A percentile compares a stretch with the other conserved stretches of the same genome.
Evolutionary conservation across 306 rosid genomes (phyloP).

Genomic region (Lupinus albus): DNA sequence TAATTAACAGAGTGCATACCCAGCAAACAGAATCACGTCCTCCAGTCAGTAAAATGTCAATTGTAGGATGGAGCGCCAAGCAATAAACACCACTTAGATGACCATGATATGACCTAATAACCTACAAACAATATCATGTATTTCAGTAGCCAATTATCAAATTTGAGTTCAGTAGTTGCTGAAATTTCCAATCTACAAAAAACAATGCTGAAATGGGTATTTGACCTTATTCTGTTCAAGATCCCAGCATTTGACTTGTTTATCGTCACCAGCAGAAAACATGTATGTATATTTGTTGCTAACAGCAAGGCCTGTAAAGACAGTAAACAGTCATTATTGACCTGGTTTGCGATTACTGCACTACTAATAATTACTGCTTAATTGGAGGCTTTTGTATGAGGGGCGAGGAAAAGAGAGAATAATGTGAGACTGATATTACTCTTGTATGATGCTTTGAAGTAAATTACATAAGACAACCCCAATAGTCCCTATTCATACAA

Average conservation of each 20-base stretch:
- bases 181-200: constrained; percentile 33
- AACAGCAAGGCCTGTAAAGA: constrained; percentile 81
- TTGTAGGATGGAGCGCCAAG: constrained; percentile 94
- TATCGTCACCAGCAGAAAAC: constrained; percentile 99
- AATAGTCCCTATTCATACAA: too few relatives aligned
- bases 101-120: constrained; percentile 93
- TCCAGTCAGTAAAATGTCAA: constrained; percentile 89
- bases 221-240: constrained; percentile 96
- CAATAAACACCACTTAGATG: constrained; percentile 99
- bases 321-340: constrained; percentile 29
- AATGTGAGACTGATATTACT: too few relatives aligned
- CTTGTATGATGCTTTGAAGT: too few relatives aligned
- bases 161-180: constrained; percentile 24
- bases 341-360: constrained; percentile 24
- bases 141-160: constrained; percentile 25
- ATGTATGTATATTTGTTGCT: constrained; percentile 89
- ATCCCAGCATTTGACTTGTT: constrained; percentile 99
- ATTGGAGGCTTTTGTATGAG: too few relatives aligned
- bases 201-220: constrained; percentile 1
- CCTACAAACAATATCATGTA: constrained; percentile 50
- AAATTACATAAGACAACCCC: too few relatives aligned
- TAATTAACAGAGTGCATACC: constrained; percentile 57
- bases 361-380: constrained; percentile 1
- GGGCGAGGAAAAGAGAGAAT: too few relatives aligned
- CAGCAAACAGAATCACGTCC: constrained; percentile 99